Evolutionary conservation across 805 yeast species (phyloP).

Genomic region (Ogataea corticis): DNA sequence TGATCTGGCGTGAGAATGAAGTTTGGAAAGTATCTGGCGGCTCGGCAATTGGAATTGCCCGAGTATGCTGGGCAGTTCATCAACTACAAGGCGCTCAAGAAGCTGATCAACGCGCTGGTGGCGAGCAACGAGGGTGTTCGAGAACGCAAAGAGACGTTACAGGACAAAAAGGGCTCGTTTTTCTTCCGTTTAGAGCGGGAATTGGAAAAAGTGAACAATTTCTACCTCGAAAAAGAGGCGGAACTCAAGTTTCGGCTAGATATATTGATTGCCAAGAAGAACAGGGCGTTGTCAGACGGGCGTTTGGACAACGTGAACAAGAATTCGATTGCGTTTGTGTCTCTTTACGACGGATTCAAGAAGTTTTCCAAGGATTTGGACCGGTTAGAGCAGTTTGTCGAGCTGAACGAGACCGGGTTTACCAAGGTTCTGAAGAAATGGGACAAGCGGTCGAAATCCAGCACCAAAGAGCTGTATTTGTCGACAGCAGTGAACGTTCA

Average conservation of each 20-base stretch:
- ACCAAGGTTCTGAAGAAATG: conserved; percentile 94
- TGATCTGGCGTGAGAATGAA: conserved; percentile 47
- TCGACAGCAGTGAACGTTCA: conserved; percentile 94
- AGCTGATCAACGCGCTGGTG: conserved; percentile 79
- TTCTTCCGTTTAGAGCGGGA: conserved; percentile 92
- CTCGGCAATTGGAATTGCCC: conserved; percentile 90
- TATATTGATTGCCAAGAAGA: conserved; percentile 70
- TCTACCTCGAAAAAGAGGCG: conserved; percentile 87
- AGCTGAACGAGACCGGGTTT: conserved; percentile 93
- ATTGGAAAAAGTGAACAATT: conserved; percentile 91
- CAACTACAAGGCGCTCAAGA: conserved; percentile 90
- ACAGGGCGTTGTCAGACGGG: conserved; percentile 40
- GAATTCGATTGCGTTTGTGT: conserved; percentile 74
- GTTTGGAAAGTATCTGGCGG: conserved; percentile 93
- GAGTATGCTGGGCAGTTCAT: conserved; percentile 94
- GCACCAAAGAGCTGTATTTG: conserved; percentile 87
- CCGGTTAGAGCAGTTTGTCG: conserved; percentile 89
- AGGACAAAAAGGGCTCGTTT: conserved; percentile 87
- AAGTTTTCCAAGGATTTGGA: conserved; percentile 87
- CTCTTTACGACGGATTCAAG: conserved; percentile 84
- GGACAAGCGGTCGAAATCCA: conserved; percentile 96
- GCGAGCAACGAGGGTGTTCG: conserved; percentile 34
- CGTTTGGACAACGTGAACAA: conserved; percentile 48
- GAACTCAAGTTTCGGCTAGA: conserved; percentile 80
- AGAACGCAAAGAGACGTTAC: conserved; percentile 51